These are phyloP conservation scores for Suillus hirtellus DNA, from an alignment of 768 basidiomycete species.

Conservation along the genomic window DNA sequence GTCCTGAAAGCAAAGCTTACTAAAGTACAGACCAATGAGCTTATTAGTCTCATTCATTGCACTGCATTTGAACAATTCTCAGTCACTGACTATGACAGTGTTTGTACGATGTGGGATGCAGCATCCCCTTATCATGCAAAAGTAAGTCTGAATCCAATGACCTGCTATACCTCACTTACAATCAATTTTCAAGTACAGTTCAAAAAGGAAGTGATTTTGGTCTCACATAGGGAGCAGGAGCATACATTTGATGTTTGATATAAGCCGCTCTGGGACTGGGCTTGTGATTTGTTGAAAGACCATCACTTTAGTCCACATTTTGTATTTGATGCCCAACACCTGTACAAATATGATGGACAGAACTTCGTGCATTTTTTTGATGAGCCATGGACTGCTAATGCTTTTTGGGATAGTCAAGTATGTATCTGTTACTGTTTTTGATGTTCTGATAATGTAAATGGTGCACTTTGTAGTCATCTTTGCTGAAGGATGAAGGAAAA, in stretches of 20 bases:
- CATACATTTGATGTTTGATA: constrained; percentile 22
- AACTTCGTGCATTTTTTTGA: constrained; percentile 31
- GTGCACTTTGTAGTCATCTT: not conserved
- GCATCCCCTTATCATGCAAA: not conserved
- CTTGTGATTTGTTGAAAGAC: constrained; percentile 29
- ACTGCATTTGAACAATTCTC: not conserved
- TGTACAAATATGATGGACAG: constrained; percentile 30
- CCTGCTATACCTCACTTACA: not conserved
- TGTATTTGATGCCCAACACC: constrained; percentile 33
- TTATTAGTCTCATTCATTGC: not conserved
- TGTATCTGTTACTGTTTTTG: constrained; percentile 1
- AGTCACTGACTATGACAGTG: not conserved
- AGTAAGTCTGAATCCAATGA: not conserved
- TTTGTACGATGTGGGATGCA: not conserved
- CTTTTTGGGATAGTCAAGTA: constrained; percentile 40
- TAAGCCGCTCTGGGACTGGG: constrained; percentile 31
- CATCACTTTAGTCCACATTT: constrained; percentile 23
- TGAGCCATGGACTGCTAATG: constrained; percentile 40
- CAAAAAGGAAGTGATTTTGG: constrained; percentile 17
- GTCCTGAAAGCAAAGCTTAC: not conserved
- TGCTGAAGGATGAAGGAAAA: constrained; percentile 17
- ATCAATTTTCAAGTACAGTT: constrained; percentile 14
- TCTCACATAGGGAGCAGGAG: constrained; percentile 19
- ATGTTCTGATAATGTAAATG: not conserved
- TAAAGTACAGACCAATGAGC: not conserved